A percentile compares a stretch with the other conserved stretches of the same genome.
phyloP scores from a whole-genome alignment of 2,329 filamentous ascomycete species.

The Xenoacremonium recifei region DNA sequence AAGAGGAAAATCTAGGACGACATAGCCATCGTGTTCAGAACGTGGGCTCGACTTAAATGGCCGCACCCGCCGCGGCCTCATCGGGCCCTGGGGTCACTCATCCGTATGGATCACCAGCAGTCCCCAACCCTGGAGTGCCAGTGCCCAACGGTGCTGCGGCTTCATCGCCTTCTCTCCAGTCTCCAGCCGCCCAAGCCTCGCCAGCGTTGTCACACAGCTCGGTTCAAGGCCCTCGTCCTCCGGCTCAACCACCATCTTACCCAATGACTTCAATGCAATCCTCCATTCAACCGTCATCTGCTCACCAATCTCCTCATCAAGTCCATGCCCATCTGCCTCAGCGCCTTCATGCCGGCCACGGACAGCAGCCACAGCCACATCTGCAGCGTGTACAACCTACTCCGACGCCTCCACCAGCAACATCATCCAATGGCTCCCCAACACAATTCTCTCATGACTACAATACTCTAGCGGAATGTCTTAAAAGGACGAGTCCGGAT shows the following conservation, averaged over 20 bases:
- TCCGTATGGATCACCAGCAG: constrained; percentile 1
- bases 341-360: background rate
- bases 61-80: too few relatives aligned
- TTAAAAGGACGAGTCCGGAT: constrained; percentile 41
- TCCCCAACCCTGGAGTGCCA: constrained; percentile 1
- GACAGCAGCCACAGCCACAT: background rate
- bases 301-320: background rate
- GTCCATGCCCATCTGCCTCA: constrained; percentile 1
- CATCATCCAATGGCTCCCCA: background rate
- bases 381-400: too few relatives aligned
- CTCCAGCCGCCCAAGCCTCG: too few relatives aligned
- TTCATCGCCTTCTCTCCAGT: too few relatives aligned
- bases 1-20: too few relatives aligned
- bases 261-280: too few relatives aligned
- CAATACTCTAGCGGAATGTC: constrained; percentile 19
- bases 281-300: background rate
- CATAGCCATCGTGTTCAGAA: too few relatives aligned
- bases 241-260: too few relatives aligned
- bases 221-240: too few relatives aligned
- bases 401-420: background rate
- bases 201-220: too few relatives aligned
- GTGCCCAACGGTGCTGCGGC: background rate
- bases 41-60: too few relatives aligned
- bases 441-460: constrained; percentile 15
- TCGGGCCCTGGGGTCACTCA: too few relatives aligned